phyloP scores from a whole-genome alignment of 148 eudicot genomes.

The Beta vulgaris region DNA sequence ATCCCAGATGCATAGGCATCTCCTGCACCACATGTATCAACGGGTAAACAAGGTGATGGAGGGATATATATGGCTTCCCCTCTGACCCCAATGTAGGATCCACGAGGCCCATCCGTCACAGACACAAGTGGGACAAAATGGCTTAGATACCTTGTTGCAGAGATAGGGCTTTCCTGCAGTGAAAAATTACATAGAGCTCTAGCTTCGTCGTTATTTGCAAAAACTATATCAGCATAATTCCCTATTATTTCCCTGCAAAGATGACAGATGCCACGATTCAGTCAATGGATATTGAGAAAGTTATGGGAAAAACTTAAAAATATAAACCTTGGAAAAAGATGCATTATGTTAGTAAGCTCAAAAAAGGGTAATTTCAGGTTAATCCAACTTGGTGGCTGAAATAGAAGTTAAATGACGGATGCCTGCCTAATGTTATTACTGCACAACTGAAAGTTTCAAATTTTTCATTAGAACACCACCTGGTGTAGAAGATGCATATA shows the following conservation, averaged over 20 bases:
- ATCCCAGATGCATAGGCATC: slow-evolving; percentile 94
- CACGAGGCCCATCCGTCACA: slow-evolving; percentile 85
- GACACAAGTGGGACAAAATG: slow-evolving; percentile 92
- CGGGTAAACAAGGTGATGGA: slow-evolving; percentile 78
- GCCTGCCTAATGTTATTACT: background rate
- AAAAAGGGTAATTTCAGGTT: no score
- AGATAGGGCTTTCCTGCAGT: slow-evolving; percentile 57
- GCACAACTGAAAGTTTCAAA: no score
- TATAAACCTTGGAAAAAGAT: no score
- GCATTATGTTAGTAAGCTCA: no score
- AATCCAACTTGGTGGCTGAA: no score
- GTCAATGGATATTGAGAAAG: background rate
- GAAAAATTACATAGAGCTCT: slow-evolving; percentile 84
- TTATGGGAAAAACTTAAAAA: no score
- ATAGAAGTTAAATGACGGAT: no score
- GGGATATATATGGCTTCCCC: slow-evolving; percentile 90
- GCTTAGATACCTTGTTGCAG: slow-evolving; percentile 84
- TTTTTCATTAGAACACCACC: no score
- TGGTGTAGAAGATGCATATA: no score
- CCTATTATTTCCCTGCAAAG: slow-evolving; percentile 86
- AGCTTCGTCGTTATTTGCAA: slow-evolving; percentile 91
- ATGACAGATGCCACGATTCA: background rate
- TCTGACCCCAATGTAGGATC: slow-evolving; percentile 84
- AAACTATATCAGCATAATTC: slow-evolving; percentile 74
- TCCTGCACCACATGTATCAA: slow-evolving; percentile 98